phyloP scores from a whole-genome alignment of 257 asterid species.

The Haberlea rhodopensis region DNA sequence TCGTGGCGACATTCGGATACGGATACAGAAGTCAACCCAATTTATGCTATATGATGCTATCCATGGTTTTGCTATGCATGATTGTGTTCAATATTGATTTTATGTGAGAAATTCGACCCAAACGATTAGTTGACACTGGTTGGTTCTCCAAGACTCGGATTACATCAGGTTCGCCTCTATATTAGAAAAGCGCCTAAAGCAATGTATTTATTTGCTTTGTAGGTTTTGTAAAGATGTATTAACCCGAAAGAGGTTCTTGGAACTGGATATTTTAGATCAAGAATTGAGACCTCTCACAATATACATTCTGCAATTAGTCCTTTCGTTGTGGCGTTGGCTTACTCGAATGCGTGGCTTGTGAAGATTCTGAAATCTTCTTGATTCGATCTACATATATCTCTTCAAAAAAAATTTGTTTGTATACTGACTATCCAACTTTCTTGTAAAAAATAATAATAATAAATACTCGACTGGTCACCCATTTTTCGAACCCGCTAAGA shows the following conservation, averaged over 20 bases:
- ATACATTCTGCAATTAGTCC: too few relatives aligned
- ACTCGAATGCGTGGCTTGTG: not conserved
- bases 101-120: not conserved
- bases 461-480: too few relatives aligned
- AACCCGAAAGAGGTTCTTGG: not conserved
- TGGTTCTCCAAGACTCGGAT: not conserved
- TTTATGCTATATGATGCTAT: conserved; percentile 54
- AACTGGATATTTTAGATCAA: not conserved
- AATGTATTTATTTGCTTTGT: not conserved
- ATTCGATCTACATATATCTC: too few relatives aligned
- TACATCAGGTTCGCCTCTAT: not conserved
- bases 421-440: too few relatives aligned
- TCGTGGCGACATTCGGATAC: conserved; percentile 41
- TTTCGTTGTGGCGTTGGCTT: not conserved
- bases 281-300: not conserved
- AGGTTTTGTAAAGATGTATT: not conserved
- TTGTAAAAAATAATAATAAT: too few relatives aligned
- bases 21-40: conserved; percentile 54
- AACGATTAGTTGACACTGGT: not conserved
- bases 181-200: not conserved
- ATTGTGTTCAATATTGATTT: not conserved
- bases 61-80: not conserved
- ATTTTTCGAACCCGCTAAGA: too few relatives aligned
- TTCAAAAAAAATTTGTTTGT: not conserved
- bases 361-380: too few relatives aligned